These are phyloP conservation scores for Fistulinella prunicolor DNA, from an alignment of 768 basidiomycete genomes.

Conservation along the genomic window DNA sequence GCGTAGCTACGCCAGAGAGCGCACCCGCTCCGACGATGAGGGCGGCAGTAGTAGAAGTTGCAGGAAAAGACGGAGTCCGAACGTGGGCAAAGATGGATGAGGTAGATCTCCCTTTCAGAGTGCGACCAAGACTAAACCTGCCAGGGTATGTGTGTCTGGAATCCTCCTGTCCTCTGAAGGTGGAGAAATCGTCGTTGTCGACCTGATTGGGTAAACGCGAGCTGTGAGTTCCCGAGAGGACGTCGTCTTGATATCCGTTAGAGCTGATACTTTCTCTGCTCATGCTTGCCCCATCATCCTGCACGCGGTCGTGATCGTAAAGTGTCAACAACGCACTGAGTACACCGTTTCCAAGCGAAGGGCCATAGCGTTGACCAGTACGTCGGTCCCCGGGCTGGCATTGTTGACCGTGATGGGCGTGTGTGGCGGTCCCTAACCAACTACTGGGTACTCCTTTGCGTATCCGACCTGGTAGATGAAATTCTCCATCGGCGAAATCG, in stretches of 20 bases:
- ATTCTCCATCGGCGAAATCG: slow-evolving; percentile 3
- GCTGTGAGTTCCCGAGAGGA: slow-evolving; percentile 17
- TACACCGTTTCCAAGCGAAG: slow-evolving; percentile 46
- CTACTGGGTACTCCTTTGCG: slow-evolving; percentile 17
- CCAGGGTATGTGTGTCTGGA: neutral
- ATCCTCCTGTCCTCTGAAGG: slow-evolving; percentile 2
- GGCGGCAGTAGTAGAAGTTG: slow-evolving; percentile 40
- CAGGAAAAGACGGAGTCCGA: slow-evolving; percentile 20
- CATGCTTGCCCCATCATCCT: slow-evolving; percentile 27
- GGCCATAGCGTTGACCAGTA: slow-evolving; percentile 4
- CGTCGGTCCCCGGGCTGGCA: slow-evolving; percentile 6
- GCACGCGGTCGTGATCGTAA: slow-evolving; percentile 40
- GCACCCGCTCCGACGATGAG: slow-evolving; percentile 70
- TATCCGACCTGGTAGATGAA: slow-evolving; percentile 4
- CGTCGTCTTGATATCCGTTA: slow-evolving; percentile 18
- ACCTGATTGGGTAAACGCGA: slow-evolving; percentile 21
- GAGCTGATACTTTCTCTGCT: slow-evolving; percentile 25
- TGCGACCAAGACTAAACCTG: slow-evolving; percentile 15
- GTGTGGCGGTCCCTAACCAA: slow-evolving; percentile 14
- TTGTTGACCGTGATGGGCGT: slow-evolving; percentile 3
- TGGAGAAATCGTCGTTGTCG: neutral
- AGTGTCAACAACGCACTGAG: slow-evolving; percentile 64
- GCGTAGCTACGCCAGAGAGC: slow-evolving; percentile 59
- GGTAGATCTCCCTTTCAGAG: slow-evolving; percentile 22
- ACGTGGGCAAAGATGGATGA: slow-evolving; percentile 26